phyloP scores from a whole-genome alignment of 495 filamentous ascomycete species.

The Aspergillus incahuasiensis region DNA sequence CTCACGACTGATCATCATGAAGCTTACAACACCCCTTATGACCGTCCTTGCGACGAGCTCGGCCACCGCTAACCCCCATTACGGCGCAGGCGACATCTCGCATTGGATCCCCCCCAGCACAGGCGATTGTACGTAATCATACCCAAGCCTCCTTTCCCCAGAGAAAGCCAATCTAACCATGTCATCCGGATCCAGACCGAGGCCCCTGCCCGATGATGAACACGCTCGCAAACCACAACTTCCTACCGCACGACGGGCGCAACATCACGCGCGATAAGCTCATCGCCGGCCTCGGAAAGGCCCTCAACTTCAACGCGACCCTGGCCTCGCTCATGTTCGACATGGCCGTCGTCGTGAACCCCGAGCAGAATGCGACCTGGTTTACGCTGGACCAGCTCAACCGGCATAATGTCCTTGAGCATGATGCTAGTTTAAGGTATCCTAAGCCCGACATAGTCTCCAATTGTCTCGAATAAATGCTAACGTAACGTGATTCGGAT shows the following conservation, averaged over 20 bases:
- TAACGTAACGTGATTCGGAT: no score
- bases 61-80: not conserved
- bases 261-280: slow-evolving; percentile 18
- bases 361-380: slow-evolving; percentile 43
- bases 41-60: not conserved
- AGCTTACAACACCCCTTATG: not conserved
- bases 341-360: slow-evolving; percentile 42
- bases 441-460: not conserved
- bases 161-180: no score
- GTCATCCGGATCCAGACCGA: no score
- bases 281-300: slow-evolving; percentile 30
- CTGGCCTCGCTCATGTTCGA: slow-evolving; percentile 36
- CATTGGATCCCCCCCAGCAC: not conserved
- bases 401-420: slow-evolving; percentile 46
- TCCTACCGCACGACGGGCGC: slow-evolving; percentile 49
- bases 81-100: not conserved
- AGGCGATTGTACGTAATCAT: not conserved
- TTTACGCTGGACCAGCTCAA: slow-evolving; percentile 46
- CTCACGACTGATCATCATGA: no score
- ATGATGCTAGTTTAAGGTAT: slow-evolving; percentile 49
- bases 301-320: slow-evolving; percentile 37
- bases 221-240: slow-evolving; percentile 53
- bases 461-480: no score
- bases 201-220: slow-evolving; percentile 50
- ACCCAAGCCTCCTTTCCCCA: no score